Evolutionary conservation across 495 filamentous ascomycete species (phyloP).

Genomic region (Letharia lupina): DNA sequence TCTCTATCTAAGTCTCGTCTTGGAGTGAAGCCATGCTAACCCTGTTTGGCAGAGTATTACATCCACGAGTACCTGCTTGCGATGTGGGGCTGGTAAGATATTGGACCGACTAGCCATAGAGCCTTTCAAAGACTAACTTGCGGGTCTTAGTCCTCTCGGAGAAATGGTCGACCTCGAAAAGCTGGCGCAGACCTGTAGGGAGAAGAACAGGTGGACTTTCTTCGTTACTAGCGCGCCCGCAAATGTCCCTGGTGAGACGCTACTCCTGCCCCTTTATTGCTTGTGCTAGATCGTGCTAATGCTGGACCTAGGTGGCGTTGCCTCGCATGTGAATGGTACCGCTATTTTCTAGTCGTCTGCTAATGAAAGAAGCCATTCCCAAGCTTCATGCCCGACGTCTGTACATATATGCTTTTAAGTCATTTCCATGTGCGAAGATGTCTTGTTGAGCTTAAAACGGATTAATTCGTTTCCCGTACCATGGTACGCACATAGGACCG

Average conservation of each 20-base stretch:
- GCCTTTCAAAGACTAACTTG: background rate
- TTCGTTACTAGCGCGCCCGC: constrained; percentile 54
- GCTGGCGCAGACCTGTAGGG: constrained; percentile 39
- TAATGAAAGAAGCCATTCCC: too few species aligned
- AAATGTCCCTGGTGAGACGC: constrained; percentile 15
- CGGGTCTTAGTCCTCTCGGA: constrained; percentile 35
- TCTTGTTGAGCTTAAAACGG: too few species aligned
- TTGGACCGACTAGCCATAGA: background rate
- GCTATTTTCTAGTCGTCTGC: background rate
- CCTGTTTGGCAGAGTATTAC: constrained; percentile 11
- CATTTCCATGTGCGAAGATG: too few species aligned
- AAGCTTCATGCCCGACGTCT: too few species aligned
- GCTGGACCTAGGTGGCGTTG: background rate
- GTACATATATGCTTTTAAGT: background rate
- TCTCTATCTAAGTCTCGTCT: background rate
- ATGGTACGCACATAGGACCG: too few species aligned
- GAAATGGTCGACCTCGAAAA: constrained; percentile 54
- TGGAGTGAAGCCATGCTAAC: background rate
- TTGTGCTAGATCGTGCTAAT: background rate
- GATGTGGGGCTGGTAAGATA: constrained; percentile 45
- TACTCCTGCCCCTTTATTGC: background rate
- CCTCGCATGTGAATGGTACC: background rate
- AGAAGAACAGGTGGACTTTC: constrained; percentile 54
- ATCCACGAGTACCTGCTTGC: constrained; percentile 39
- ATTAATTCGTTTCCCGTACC: too few species aligned